Evolutionary conservation across 306 rosid species (phyloP), one percentile per base, ranked within the genome.

Genomic region (Carpinus fangiana): DNA sequence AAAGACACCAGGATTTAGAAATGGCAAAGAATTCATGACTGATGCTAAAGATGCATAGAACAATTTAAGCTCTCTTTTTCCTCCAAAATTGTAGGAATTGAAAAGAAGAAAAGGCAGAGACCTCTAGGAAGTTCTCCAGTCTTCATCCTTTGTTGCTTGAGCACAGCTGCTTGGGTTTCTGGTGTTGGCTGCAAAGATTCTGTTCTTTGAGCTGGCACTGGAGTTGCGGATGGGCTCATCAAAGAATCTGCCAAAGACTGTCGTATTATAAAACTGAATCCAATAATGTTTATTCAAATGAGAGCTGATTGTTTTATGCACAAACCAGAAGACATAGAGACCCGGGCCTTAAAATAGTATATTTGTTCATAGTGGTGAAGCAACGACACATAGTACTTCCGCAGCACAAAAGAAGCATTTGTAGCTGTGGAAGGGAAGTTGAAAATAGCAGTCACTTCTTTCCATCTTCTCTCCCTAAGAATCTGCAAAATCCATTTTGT

Each of bases 371-470:
- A 92, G 79, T 95, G 98, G 76, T 70, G 88, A 70, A 95, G 96
- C 89, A 95, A 81, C 20, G 90, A 88, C 73, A 80, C 8, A 85
- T 92, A 95, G 85, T 95, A 91, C 87, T 92, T 95, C 76, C 98
- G 81, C 82, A 95, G 74, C 79, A 95, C 96, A 82, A 89, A 95
- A 60, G 98, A 91, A 43, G 98, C 98, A 82, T 95, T 92, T 20
- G 98, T 92, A 41, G 98, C 98, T 3, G 98, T 95, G 12, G 98
- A 91, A 28, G 98, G 98, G 77, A 95, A 95, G 83, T 92, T 91
- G 84, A 95, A 95, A 66, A 83, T 89, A 23, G 90, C 80, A 1
- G 98, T 91, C 65, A 95, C 89, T n/a, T 92, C 96, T 87, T 95
- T 95, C 98, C 98, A 95, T 84, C 80, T 87, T 80, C 89, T 88